Conservation (phyloP, 352 stramenopile species). For the Pythium rhizo-oryzae region DNA sequence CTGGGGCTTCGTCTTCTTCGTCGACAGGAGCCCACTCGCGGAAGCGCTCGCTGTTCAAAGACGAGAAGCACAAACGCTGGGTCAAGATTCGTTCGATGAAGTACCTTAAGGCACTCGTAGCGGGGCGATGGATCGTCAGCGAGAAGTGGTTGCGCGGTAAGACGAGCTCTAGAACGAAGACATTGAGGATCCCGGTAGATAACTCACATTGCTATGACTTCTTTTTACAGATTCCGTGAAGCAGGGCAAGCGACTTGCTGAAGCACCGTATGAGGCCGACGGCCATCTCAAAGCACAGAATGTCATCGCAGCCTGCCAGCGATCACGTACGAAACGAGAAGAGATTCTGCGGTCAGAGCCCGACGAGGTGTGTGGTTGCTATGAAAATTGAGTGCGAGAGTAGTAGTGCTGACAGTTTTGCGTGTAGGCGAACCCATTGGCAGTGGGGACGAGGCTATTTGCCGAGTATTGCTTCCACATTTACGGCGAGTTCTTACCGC, state of each 20-base stretch:
- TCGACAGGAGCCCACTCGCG: constrained; percentile 7
- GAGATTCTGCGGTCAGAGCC: constrained; percentile 17
- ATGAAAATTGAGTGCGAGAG: no score
- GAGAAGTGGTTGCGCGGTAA: constrained; percentile 78
- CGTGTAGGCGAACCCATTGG: constrained; percentile 21
- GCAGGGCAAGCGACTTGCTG: constrained; percentile 27
- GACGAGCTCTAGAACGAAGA: neutral
- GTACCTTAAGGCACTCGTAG: constrained; percentile 82
- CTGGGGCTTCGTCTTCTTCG: neutral
- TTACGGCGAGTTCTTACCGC: constrained; percentile 73
- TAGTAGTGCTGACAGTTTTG: neutral
- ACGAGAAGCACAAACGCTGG: constrained; percentile 53
- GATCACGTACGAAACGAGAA: constrained; percentile 33
- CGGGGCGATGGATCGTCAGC: constrained; percentile 84
- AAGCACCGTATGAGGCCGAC: constrained; percentile 33
- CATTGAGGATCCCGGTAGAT: neutral
- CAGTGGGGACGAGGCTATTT: constrained; percentile 76
- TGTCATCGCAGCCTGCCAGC: constrained; percentile 26
- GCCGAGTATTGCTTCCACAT: constrained; percentile 69
- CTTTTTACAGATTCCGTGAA: constrained; percentile 10
- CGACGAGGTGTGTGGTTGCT: constrained; percentile 17
- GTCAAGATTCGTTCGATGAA: constrained; percentile 88
- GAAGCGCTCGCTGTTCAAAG: constrained; percentile 58
- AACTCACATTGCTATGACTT: neutral
- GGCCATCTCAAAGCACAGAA: constrained; percentile 37